Evolutionary conservation across 2,329 filamentous ascomycete species (phyloP).

Genomic region (Grosmannia penicillata): DNA sequence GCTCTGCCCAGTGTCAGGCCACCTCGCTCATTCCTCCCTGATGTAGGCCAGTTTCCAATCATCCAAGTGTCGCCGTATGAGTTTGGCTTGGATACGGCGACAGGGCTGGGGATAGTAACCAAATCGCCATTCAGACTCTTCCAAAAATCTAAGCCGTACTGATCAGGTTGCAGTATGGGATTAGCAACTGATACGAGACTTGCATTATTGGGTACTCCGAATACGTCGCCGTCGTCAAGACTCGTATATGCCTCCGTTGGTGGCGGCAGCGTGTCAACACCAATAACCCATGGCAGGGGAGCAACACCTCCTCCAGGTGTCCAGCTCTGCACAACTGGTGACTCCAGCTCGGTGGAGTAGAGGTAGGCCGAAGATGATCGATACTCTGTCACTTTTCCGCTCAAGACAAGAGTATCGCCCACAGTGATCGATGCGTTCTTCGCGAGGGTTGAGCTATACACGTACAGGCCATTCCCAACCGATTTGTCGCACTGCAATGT

Average conservation of each 20-base stretch:
- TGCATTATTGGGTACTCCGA: conserved; percentile 47
- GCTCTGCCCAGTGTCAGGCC: conserved; percentile 44
- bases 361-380: too few species aligned
- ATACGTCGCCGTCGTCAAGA: conserved; percentile 51
- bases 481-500: too few species aligned
- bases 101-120: conserved; percentile 44
- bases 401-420: too few species aligned
- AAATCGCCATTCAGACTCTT: conserved; percentile 53
- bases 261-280: conserved; percentile 38
- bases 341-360: too few species aligned
- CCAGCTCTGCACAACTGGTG: too few species aligned
- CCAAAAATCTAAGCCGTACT: conserved; percentile 61
- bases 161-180: conserved; percentile 41
- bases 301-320: too few species aligned
- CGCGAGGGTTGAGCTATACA: too few species aligned
- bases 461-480: too few species aligned
- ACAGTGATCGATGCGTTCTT: too few species aligned
- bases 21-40: conserved; percentile 46
- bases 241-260: conserved; percentile 46
- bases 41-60: conserved; percentile 46
- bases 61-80: conserved; percentile 56
- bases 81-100: conserved; percentile 45
- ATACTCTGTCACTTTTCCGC: too few species aligned
- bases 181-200: conserved; percentile 43
- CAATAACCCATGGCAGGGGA: too few species aligned